Percentiles rank a stretch among this genome's conserved stretches.
phyloP scores from a whole-genome alignment of 1,284 basidiomycete species.

The Puccinia horiana region DNA sequence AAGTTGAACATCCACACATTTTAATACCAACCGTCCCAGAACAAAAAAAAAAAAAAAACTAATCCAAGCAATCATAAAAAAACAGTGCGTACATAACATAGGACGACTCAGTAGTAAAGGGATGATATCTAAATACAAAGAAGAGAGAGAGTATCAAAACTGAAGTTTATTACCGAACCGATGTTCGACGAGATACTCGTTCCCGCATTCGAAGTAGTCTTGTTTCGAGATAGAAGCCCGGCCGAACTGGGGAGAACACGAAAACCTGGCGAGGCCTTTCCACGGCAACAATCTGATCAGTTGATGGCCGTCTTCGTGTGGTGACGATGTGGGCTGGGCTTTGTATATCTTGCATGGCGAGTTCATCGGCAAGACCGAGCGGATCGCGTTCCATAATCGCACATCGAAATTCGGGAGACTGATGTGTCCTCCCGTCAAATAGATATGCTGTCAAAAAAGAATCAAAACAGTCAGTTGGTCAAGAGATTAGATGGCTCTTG shows the following conservation, averaged over 20 bases:
- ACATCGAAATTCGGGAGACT: conserved; percentile 71
- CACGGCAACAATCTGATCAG: conserved; percentile 78
- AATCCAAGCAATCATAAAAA: too few relatives aligned
- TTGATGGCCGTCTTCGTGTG: conserved; percentile 62
- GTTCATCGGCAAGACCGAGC: conserved; percentile 78
- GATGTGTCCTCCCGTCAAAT: conserved; percentile 81
- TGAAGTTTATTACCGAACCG: conserved; percentile 28
- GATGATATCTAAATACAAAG: not conserved
- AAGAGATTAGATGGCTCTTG: conserved; percentile 50
- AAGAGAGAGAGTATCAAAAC: conserved; percentile 18
- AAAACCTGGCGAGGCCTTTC: conserved; percentile 87
- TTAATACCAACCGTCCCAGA: too few relatives aligned
- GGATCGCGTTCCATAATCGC: conserved; percentile 71
- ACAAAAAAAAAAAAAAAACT: too few relatives aligned
- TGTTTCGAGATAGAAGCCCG: conserved; percentile 68
- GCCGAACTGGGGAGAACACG: conserved; percentile 66
- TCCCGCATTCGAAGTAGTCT: conserved; percentile 89
- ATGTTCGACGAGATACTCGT: conserved; percentile 63
- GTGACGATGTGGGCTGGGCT: conserved; percentile 58
- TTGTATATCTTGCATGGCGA: conserved; percentile 68
- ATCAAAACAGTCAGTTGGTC: conserved; percentile 25
- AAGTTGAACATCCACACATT: too few relatives aligned
- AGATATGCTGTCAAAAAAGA: conserved; percentile 89
- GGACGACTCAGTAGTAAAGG: not conserved
- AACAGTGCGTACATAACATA: too few relatives aligned